A percentile compares a stretch with the other conserved stretches of the same genome.
phyloP scores from a whole-genome alignment of 2,329 filamentous ascomycete species.

The Tolypocladium tropicale region DNA sequence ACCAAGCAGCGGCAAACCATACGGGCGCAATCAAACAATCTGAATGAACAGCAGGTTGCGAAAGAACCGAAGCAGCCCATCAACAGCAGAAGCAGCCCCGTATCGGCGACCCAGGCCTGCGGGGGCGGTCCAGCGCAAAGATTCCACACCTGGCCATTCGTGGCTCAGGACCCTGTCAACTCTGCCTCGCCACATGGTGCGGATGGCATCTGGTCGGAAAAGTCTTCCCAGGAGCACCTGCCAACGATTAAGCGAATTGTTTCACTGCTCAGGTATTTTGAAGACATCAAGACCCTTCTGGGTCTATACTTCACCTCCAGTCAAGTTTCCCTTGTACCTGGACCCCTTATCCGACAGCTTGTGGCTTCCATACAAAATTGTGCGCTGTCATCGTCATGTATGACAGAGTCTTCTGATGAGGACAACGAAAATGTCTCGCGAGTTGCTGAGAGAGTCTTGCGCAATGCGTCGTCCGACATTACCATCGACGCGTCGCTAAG shows the following conservation, averaged over 20 bases:
- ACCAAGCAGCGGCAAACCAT: background rate
- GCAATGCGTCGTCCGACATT: background rate
- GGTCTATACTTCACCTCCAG: background rate
- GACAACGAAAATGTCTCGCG: background rate
- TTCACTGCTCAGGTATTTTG: background rate
- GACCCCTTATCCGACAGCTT: background rate
- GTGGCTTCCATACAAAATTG: background rate
- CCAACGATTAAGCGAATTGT: background rate
- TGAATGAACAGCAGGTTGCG: background rate
- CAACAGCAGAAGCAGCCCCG: background rate
- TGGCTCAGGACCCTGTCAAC: background rate
- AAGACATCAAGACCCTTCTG: background rate
- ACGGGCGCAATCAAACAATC: background rate
- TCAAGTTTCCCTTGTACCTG: background rate
- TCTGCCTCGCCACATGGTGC: background rate
- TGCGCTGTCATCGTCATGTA: background rate
- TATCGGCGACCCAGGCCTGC: background rate
- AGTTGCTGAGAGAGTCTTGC: background rate
- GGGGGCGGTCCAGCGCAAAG: background rate
- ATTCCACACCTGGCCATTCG: background rate
- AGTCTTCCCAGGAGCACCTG: background rate
- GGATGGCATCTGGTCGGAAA: background rate
- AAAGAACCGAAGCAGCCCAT: background rate
- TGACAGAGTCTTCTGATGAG: background rate
- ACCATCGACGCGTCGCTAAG: background rate